Base-by-base conservation (phyloP, 805 yeast species). In the Wilhelminamyces savonicus region DNA sequence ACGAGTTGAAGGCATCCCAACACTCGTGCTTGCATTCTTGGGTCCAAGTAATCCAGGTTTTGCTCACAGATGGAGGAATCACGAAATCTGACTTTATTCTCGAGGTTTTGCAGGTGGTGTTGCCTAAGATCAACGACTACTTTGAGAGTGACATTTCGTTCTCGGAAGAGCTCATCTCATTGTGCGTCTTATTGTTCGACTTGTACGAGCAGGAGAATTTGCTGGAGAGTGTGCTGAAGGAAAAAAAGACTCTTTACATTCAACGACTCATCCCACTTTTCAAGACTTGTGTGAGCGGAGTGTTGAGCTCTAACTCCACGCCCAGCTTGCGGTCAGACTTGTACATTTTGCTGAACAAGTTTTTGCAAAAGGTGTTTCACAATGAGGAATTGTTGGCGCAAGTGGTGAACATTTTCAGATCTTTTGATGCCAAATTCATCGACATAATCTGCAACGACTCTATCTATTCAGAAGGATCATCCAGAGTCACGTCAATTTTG, bases 71-170 rank as follows among this genome's bases (percentile, higher is more conserved):
- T 51, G 54, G 76, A 32, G 19, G 19, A 8, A 7, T 8, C 19
- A 28, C 28, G 24, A 35, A 34, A 19, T 63, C 76, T 0, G 69
- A 74, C 22, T 81, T 90, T 45, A 76, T 86, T 31, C 56, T 85
- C 13, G 94, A 82, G 41, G 74, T 84, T 3, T 76, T 87, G 38
- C 94, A 85, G 43, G 64, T 73, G 3, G 66, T 85, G 15, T 66
- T 85, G 13, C 95, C 95, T 2, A 81, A 76, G 45, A 72, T 87
- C 27, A 77, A 78, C 41, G 84, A 77, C 35, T 87, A 80, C 53
- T 69, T 85, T 31, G 85, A 78, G 27, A 54, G 63, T 16, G 83
- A 83, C 44, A 62, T 77, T 3, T 51, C 61, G 5, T 82, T 77
- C 48, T 78, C 95, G 1, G 84, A 78, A 46, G 90, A 82, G 35